Percentiles rank a stretch among this genome's conserved stretches.
These are phyloP conservation scores for Paragyromitra xinjiangensis DNA, from an alignment of 495 filamentous ascomycete species.

Conservation along the genomic window DNA sequence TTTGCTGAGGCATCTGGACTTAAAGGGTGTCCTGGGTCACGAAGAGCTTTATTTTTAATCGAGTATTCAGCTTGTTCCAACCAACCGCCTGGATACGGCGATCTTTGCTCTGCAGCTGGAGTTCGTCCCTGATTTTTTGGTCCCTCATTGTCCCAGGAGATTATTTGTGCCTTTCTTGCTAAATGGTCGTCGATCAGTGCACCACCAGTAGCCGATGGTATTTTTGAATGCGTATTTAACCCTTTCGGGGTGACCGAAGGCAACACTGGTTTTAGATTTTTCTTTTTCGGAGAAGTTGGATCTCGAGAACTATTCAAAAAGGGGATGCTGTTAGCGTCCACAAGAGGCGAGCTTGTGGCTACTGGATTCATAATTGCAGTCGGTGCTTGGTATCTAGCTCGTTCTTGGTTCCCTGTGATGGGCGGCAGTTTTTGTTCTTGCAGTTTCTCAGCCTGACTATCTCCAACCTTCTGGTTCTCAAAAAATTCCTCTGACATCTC, in stretches of 20 bases:
- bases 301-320: neutral
- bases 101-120: neutral
- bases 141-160: conserved; percentile 32
- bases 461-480: neutral
- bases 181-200: conserved; percentile 26
- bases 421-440: neutral
- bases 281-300: neutral
- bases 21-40: neutral
- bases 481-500: neutral
- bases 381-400: neutral
- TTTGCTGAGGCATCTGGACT: conserved; percentile 26
- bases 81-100: neutral
- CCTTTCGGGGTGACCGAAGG: conserved; percentile 6
- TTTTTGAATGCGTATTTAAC: neutral
- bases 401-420: neutral
- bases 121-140: conserved; percentile 39
- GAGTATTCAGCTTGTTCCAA: neutral
- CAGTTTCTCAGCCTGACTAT: neutral
- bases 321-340: neutral
- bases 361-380: neutral
- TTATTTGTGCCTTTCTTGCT: conserved; percentile 47
- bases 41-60: neutral
- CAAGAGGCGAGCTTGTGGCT: neutral
- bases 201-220: neutral
- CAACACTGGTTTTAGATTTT: neutral